Base-by-base conservation (phyloP, 495 filamentous ascomycete species). In the Durotheca rogersii region DNA sequence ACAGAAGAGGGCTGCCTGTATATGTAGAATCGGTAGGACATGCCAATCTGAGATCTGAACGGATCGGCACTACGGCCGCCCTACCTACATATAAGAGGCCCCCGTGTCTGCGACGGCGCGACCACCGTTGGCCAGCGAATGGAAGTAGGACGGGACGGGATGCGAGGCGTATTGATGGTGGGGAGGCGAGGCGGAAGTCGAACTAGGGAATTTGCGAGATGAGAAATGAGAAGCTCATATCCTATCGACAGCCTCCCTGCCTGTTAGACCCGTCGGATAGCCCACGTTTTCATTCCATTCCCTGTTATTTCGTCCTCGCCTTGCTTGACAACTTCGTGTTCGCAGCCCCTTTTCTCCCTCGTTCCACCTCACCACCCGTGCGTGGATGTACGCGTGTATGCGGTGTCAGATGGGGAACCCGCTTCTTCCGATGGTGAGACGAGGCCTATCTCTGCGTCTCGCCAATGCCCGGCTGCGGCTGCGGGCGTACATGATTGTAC, bases 11-110 rank as follows among this genome's bases (percentile, higher is more conserved):
- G 12, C 20, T 38, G 41, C 41, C 41, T 53, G 44, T 40, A 20
- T 33, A 45, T 40, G 29, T 33, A 45, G 17, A 33, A 33, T 53
- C 49, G 49, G 49, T 46, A 53, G 27, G 49, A 40, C 49, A 53
- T 53, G 44, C 49, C 41, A 53, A 53, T 53, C 41, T 44, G 38
- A 51, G 49, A 45, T 53, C 19, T 31, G 19, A 45, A 35, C n/a
- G 25, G 33, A 44, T 44, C 40, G 36, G 34, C 40, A 10, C 11
- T n/a, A 17, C 35, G 35, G 35, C 12, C 34, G 29, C 32, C 41
- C 25, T 40, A 45, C 36, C 9, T 27, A 27, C 4, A 4, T 27
- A 9, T 27, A 4, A 9, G 23, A 27, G 4, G 23, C 23, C 9
- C 23, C 4, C 23, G 23, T 4, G 9, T 27, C 4, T 9, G 23